phyloP scores from a whole-genome alignment of 768 basidiomycete genomes.

The Chalciporus pseudorubinellus region DNA sequence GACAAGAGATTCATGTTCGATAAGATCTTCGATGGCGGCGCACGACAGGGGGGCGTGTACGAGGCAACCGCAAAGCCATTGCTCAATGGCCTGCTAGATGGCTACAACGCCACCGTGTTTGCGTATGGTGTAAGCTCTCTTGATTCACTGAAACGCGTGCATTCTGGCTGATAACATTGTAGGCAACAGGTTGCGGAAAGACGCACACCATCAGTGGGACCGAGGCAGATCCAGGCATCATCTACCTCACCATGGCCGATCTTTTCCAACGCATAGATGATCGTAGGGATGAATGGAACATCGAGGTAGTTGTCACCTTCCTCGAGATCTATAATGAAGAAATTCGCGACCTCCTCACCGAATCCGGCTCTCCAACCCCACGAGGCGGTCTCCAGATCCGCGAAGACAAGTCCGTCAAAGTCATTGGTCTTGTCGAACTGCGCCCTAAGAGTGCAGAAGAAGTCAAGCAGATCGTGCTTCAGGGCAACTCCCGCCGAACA shows the following conservation, averaged over 20 bases:
- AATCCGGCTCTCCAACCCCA: conserved; percentile 56
- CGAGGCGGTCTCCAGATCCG: conserved; percentile 90
- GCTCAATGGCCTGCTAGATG: conserved; percentile 81
- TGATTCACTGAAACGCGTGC: background rate
- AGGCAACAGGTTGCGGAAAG: conserved; percentile 99
- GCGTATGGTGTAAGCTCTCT: conserved; percentile 87
- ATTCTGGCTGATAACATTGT: conserved; percentile 15
- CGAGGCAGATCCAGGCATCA: conserved; percentile 83
- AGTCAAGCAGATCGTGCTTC: conserved; percentile 89
- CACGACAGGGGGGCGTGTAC: conserved; percentile 85
- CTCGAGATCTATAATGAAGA: conserved; percentile 99
- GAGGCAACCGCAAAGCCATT: conserved; percentile 83
- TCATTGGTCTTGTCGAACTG: conserved; percentile 80
- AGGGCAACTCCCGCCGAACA: conserved; percentile 84
- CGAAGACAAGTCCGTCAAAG: conserved; percentile 92
- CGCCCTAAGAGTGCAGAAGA: conserved; percentile 83
- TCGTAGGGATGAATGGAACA: conserved; percentile 77
- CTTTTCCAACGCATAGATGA: conserved; percentile 93
- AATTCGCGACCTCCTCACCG: conserved; percentile 90
- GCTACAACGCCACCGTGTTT: conserved; percentile 96
- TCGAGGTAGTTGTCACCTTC: conserved; percentile 90
- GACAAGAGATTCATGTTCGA: conserved; percentile 98
- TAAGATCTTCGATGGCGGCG: conserved; percentile 79
- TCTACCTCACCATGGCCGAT: conserved; percentile 96
- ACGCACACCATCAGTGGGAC: conserved; percentile 98